Conservation (phyloP, 257 asterid genomes). For the Echium plantagineum region DNA sequence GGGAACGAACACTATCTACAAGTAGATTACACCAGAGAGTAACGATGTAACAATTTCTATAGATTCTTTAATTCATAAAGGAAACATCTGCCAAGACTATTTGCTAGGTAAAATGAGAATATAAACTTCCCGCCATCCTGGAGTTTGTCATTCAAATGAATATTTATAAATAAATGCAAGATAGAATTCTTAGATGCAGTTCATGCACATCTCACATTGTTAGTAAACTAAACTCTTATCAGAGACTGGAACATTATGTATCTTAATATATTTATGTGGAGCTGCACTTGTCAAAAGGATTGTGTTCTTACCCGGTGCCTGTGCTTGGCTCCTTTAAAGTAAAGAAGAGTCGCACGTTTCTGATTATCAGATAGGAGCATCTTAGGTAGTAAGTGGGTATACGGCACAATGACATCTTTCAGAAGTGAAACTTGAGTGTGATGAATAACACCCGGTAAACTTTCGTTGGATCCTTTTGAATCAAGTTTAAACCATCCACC, state of each 20-base stretch:
- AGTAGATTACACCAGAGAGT: no score
- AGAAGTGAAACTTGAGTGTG: constrained; percentile 84
- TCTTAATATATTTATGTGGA: constrained; percentile 10
- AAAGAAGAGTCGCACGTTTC: constrained; percentile 57
- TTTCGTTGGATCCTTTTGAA: constrained; percentile 40
- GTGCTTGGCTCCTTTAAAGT: constrained; percentile 95
- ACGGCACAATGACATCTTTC: constrained; percentile 74
- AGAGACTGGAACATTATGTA: background rate
- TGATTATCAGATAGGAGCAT: constrained; percentile 40
- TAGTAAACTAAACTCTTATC: background rate
- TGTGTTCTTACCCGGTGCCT: constrained; percentile 75
- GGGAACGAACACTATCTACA: no score
- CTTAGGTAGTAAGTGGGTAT: no score
- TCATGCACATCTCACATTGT: no score
- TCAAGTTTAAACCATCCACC: constrained; percentile 91
- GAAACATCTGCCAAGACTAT: no score
- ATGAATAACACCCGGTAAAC: constrained; percentile 48
- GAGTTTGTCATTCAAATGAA: background rate
- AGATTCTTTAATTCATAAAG: no score
- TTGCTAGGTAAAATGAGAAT: no score
- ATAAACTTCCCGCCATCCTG: no score
- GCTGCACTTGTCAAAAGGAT: constrained; percentile 4
- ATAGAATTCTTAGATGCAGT: background rate
- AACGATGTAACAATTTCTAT: no score
- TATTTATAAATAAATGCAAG: no score